Percentiles rank a stretch among this genome's conserved stretches.
phyloP scores from a whole-genome alignment of 2,329 filamentous ascomycete species.

The Cordyceps cicadae region DNA sequence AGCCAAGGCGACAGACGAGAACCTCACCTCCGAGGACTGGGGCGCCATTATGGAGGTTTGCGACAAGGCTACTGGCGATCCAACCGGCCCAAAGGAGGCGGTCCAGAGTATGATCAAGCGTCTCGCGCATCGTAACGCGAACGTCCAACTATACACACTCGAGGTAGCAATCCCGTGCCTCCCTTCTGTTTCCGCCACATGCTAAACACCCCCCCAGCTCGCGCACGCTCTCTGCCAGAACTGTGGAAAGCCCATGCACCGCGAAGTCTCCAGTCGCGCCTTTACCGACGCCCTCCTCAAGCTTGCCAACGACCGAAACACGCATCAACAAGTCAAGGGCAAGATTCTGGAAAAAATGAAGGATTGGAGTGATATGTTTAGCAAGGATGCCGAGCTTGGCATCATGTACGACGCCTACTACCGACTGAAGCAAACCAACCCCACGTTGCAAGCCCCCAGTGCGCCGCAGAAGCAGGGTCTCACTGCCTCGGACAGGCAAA shows the following conservation, averaged over 20 bases:
- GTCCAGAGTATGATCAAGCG: conserved; percentile 87
- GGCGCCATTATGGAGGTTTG: conserved; percentile 56
- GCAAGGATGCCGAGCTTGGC: conserved; percentile 77
- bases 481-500: conserved; percentile 80
- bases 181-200: conserved; percentile 2
- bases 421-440: conserved; percentile 76
- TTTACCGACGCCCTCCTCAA: conserved; percentile 91
- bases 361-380: conserved; percentile 94
- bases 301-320: conserved; percentile 88
- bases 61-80: conserved; percentile 48
- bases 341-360: conserved; percentile 97
- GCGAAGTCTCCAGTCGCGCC: conserved; percentile 80
- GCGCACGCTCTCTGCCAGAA: conserved; percentile 89
- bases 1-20: conserved; percentile 89
- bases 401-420: conserved; percentile 96
- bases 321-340: conserved; percentile 89
- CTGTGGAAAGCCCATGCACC: conserved; percentile 77
- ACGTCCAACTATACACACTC: conserved; percentile 90
- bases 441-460: conserved; percentile 81
- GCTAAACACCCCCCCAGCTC: conserved; percentile 42
- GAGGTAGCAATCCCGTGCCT: conserved; percentile 46
- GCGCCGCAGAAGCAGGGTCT: conserved; percentile 90
- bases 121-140: conserved; percentile 86
- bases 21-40: conserved; percentile 77
- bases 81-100: conserved; percentile 66